phyloP scores from a whole-genome alignment of 2,329 filamentous ascomycete species.

The Xylariaceae sp. region DNA sequence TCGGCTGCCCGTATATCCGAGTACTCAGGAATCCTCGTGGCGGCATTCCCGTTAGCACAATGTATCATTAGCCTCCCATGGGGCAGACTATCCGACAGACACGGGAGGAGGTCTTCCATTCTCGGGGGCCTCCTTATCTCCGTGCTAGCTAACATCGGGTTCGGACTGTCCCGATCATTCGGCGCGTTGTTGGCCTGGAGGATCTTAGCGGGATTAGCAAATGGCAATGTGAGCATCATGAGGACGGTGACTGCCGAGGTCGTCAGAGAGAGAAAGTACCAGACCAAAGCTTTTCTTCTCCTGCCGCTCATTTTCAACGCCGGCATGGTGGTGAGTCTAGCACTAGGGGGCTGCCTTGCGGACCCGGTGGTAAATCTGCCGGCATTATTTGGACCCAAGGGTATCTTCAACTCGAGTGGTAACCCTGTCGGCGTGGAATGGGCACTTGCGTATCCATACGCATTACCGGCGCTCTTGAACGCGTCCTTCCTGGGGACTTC shows the following conservation, averaged over 20 bases:
- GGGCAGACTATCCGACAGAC: constrained; percentile 55
- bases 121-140: constrained; percentile 61
- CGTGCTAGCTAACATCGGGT: constrained; percentile 58
- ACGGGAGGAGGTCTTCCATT: constrained; percentile 58
- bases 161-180: constrained; percentile 62
- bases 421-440: constrained; percentile 34
- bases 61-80: constrained; percentile 65
- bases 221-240: constrained; percentile 71
- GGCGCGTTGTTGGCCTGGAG: constrained; percentile 53
- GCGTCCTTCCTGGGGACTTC: constrained; percentile 32
- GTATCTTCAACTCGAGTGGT: constrained; percentile 31
- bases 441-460: constrained; percentile 40
- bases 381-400: constrained; percentile 35
- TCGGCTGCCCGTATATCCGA: constrained; percentile 54
- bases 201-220: constrained; percentile 58
- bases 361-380: constrained; percentile 39
- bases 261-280: constrained; percentile 62
- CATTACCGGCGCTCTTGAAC: constrained; percentile 39
- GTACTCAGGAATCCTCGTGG: constrained; percentile 64
- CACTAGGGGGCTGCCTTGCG: constrained; percentile 40
- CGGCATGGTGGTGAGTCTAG: constrained; percentile 39
- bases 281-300: constrained; percentile 40
- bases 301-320: constrained; percentile 61
- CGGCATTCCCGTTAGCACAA: constrained; percentile 63
- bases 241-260: constrained; percentile 69